These are phyloP conservation scores for Aschersonia sp. DNA, from an alignment of 2,329 filamentous ascomycete genomes.

Conservation along the genomic window DNA sequence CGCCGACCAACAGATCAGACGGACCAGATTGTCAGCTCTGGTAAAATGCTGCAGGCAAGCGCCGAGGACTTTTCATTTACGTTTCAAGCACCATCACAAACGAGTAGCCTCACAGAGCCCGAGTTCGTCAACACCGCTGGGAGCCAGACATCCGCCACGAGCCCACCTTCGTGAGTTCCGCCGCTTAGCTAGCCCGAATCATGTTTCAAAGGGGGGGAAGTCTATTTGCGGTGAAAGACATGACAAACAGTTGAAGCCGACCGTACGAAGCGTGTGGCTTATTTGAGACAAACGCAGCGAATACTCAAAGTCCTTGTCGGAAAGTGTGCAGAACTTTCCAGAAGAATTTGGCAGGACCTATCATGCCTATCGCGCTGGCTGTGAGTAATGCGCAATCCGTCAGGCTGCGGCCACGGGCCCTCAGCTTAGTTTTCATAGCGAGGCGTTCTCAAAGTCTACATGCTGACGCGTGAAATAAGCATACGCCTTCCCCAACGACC, in stretches of 20 bases:
- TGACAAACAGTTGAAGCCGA: no score
- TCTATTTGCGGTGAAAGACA: no score
- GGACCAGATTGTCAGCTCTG: neutral
- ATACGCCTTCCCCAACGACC: constrained; percentile 31
- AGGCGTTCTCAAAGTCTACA: neutral
- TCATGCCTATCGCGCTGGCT: constrained; percentile 31
- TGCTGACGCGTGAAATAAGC: constrained; percentile 14
- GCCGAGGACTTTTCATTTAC: neutral
- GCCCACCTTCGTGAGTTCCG: neutral
- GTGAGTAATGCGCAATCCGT: constrained; percentile 16
- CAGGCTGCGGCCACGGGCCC: neutral
- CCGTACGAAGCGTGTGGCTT: no score
- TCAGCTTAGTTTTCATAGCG: neutral
- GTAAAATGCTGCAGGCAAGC: neutral
- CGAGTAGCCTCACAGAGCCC: neutral
- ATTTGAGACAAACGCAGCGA: constrained; percentile 3
- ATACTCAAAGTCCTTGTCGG: constrained; percentile 22
- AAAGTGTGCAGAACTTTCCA: constrained; percentile 26
- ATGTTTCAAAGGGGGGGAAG: no score
- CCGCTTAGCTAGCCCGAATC: no score
- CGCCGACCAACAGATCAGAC: no score
- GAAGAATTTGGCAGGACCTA: constrained; percentile 30
- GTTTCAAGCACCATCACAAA: neutral
- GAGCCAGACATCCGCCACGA: neutral
- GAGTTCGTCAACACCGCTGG: neutral